Evolutionary conservation across 108 stramenopile species (phyloP), one percentile per base, ranked within the genome.

Genomic region (Cylindrotheca closterium): DNA sequence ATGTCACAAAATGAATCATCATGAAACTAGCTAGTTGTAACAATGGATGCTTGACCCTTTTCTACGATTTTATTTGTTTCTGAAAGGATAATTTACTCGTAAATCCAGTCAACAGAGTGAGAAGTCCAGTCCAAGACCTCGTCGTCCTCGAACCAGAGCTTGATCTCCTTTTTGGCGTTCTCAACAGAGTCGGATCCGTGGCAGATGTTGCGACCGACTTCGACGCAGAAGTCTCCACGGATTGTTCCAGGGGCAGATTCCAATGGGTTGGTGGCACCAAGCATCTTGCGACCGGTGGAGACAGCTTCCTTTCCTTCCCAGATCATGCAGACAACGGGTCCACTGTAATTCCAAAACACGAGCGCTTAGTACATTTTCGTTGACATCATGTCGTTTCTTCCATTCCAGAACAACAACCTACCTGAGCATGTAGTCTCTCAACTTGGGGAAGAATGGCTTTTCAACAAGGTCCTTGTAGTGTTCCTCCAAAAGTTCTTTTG

Each of bases 221-320:
- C 81, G 46, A 85, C 65, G 64, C 89, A 93, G 76, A 87, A 90
- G 61, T 96, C 96, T 46, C 96, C 96, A 26, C 96, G 87, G 63
- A 96, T 96, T 22, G 96, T 93, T 52, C 97, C 97, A 51, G 95
- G 94, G 21, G 75, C 86, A 30, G 83, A 78, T 26, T 89, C 94
- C 55, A 89, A 58, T 47, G 97, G 97, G 66, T 96, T 97, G 58
- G 97, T 98, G 17, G 94, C 95, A 18, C 97, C 97, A 5, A 98
- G 80, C 90, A 98, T 91, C 73, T 92, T 94, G 24, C 97, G 79
- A 32, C 96, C 96, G 4, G 91, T 91, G 18, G 80, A 67, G 49
- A 97, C 94, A 21, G 92, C 97, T 58, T 91, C 91, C 51, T 89
- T 88, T 63, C 75, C 75, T 78, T 97, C 93, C 96, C 96, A 98